Evolutionary conservation across 2,329 filamentous ascomycete species (phyloP).

Genomic region (Phyllosticta paracitricarpa): DNA sequence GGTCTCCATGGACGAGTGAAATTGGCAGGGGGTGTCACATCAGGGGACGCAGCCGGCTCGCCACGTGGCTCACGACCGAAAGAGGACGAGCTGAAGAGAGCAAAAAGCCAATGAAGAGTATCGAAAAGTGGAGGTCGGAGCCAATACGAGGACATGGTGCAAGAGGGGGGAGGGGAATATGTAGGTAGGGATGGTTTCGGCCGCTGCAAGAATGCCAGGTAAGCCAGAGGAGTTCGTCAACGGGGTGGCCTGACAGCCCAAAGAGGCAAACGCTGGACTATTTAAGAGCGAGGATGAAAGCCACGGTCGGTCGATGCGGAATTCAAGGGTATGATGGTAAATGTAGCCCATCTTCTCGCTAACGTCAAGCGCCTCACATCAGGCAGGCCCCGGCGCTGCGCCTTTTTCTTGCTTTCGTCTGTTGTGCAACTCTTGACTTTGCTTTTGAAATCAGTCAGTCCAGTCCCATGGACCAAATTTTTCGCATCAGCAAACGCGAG

Average conservation of each 20-base stretch:
- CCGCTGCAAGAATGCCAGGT: neutral
- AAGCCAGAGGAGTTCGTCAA: neutral
- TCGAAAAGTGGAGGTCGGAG: neutral
- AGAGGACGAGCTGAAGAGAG: no score
- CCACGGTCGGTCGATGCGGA: no score
- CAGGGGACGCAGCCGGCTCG: no score
- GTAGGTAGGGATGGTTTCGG: neutral
- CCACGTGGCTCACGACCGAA: no score
- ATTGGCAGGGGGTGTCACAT: no score
- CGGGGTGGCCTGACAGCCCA: neutral
- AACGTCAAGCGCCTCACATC: neutral
- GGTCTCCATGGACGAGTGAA: no score
- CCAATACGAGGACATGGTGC: neutral
- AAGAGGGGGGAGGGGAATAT: no score
- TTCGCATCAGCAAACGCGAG: neutral
- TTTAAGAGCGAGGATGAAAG: neutral
- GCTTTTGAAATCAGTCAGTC: neutral
- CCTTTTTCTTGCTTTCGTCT: neutral
- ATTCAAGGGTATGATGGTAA: neutral
- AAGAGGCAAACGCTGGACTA: neutral
- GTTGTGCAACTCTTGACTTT: neutral
- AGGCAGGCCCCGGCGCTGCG: neutral
- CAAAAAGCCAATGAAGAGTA: no score
- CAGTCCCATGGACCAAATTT: neutral
- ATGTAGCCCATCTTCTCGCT: neutral